A percentile compares a stretch with the other conserved stretches of the same genome.
Conservation (phyloP, 192 early-diverging fungal species). For the Physocladia obscura region DNA sequence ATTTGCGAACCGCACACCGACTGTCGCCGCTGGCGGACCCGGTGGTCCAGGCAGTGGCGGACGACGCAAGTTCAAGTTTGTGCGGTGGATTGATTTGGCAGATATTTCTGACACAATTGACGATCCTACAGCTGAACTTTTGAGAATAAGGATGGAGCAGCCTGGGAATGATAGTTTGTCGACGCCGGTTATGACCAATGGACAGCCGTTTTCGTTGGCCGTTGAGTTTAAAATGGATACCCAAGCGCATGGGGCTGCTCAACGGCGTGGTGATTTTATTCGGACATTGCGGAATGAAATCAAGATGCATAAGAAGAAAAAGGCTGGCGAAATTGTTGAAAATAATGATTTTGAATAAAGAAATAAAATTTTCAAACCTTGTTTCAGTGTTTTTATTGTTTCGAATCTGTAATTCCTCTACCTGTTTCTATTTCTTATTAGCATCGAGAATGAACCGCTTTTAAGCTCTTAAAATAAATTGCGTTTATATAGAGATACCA, state of each 20-base stretch:
- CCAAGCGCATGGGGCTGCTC: background rate
- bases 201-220: background rate
- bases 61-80: slow-evolving; percentile 39
- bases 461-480: no score
- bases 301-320: no score
- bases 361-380: no score
- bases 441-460: no score
- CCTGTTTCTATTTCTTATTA: no score
- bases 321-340: no score
- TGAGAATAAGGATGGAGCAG: background rate
- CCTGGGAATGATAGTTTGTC: slow-evolving; percentile 8
- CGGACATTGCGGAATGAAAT: slow-evolving; percentile 14
- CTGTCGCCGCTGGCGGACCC: background rate
- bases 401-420: no score
- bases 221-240: slow-evolving; percentile 27
- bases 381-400: no score
- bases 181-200: background rate
- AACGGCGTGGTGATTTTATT: slow-evolving; percentile 1
- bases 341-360: no score
- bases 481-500: no score
- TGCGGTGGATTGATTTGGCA: slow-evolving; percentile 50
- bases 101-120: slow-evolving; percentile 43
- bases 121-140: slow-evolving; percentile 4
- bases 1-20: background rate
- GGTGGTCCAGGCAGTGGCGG: slow-evolving; percentile 8